phyloP scores from a whole-genome alignment of 192 early-diverging fungal species.

The Coemansia sp. region DNA sequence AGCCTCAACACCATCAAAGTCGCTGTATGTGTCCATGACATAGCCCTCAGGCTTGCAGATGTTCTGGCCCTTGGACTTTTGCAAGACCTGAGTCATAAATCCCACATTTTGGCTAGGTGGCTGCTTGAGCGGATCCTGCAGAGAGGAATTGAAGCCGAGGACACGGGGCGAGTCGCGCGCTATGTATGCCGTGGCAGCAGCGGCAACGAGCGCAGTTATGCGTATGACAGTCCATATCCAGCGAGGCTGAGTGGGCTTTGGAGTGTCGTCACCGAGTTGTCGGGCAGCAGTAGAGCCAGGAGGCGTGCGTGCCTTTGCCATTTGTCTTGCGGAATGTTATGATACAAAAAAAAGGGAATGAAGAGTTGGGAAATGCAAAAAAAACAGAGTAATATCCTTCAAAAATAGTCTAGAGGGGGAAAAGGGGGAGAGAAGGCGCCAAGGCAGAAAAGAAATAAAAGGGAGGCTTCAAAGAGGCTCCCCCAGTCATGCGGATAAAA shows the following conservation, averaged over 20 bases:
- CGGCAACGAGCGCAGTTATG: conserved; percentile 33
- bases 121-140: conserved; percentile 1
- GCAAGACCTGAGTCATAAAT: conserved; percentile 55
- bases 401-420: background rate
- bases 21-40: conserved; percentile 56
- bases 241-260: background rate
- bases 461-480: background rate
- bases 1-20: conserved; percentile 70
- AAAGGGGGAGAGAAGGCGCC: background rate
- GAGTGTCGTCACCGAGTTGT: background rate
- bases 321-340: background rate
- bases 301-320: conserved; percentile 35
- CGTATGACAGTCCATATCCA: conserved; percentile 40
- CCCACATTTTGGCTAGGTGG: conserved; percentile 47
- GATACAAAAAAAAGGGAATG: background rate
- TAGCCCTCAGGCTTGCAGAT: conserved; percentile 56
- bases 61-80: conserved; percentile 55
- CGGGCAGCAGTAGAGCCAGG: background rate
- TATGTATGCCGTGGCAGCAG: conserved; percentile 41
- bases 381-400: background rate
- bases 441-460: background rate
- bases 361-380: background rate
- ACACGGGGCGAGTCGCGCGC: conserved; percentile 43
- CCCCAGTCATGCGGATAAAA: conserved; percentile 5
- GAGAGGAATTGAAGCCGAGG: conserved; percentile 23